phyloP scores from a whole-genome alignment of 2,329 filamentous ascomycete genomes.

The Parastagonospora avenae region DNA sequence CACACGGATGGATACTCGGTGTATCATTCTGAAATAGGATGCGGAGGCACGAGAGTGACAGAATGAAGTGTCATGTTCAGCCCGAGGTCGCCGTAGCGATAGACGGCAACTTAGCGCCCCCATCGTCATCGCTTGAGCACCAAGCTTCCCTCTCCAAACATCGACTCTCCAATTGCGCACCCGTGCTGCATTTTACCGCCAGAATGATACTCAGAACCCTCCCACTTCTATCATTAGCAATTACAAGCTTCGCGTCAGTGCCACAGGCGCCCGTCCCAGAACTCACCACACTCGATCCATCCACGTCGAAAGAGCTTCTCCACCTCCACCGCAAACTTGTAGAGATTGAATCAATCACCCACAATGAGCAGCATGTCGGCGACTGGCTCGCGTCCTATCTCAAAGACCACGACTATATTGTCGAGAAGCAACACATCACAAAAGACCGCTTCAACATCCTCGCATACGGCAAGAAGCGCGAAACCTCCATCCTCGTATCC shows the following conservation, averaged over 20 bases:
- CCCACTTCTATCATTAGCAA: conserved; percentile 10
- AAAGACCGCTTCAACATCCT: conserved; percentile 74
- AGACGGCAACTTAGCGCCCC: background rate
- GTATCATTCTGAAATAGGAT: too few relatives aligned
- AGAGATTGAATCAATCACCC: conserved; percentile 72
- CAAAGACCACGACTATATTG: conserved; percentile 62
- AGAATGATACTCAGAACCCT: conserved; percentile 23
- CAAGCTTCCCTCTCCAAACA: background rate
- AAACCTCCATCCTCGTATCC: conserved; percentile 68
- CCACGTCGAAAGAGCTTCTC: conserved; percentile 59
- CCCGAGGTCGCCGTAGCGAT: too few relatives aligned
- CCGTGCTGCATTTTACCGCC: background rate
- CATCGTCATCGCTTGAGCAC: background rate
- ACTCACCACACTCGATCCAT: conserved; percentile 21
- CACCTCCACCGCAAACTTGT: conserved; percentile 77
- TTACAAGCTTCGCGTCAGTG: conserved; percentile 10
- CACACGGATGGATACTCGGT: too few relatives aligned
- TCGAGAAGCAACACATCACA: conserved; percentile 62
- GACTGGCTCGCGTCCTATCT: conserved; percentile 73
- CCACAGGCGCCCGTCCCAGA: conserved; percentile 8
- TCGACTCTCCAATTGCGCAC: conserved; percentile 5
- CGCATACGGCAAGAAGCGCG: conserved; percentile 63
- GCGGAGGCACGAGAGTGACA: too few relatives aligned
- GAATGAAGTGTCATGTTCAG: too few relatives aligned
- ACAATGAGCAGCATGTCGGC: conserved; percentile 71